These are phyloP conservation scores for Colletotrichum australisinense DNA, from an alignment of 2,329 filamentous ascomycete species.

Conservation along the genomic window DNA sequence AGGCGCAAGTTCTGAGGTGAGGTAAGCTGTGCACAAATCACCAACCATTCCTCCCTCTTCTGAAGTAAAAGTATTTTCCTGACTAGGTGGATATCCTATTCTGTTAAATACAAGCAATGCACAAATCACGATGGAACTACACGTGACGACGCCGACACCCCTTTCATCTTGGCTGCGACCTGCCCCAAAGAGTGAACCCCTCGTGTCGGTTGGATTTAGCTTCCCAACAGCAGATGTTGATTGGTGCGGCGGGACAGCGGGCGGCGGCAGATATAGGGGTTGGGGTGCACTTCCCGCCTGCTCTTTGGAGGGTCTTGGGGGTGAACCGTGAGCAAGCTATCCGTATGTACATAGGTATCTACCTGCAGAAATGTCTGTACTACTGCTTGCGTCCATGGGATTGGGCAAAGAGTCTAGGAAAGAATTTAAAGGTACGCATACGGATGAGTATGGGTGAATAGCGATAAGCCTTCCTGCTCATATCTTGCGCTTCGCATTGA, in stretches of 20 bases:
- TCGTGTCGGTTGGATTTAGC: conserved; percentile 6
- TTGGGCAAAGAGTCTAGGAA: background rate
- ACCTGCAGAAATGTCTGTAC: background rate
- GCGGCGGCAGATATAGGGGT: conserved; percentile 30
- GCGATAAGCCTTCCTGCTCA: background rate
- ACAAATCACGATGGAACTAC: background rate
- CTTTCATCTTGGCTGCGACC: conserved; percentile 28
- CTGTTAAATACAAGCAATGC: background rate
- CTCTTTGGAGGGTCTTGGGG: too few species aligned
- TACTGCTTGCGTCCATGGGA: background rate
- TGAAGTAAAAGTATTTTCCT: too few species aligned
- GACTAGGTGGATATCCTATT: background rate
- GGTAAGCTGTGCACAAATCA: background rate
- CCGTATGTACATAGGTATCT: too few species aligned
- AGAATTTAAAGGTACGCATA: background rate
- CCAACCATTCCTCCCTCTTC: background rate
- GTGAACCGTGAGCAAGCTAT: too few species aligned
- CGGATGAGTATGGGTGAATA: background rate
- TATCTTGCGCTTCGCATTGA: background rate
- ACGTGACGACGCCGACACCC: conserved; percentile 9
- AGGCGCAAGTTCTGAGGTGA: conserved; percentile 2
- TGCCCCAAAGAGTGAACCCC: conserved; percentile 1
- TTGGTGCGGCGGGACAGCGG: conserved; percentile 21
- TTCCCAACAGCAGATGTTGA: conserved; percentile 4
- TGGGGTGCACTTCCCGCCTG: background rate